These are phyloP conservation scores for Quercus phellos DNA, from an alignment of 331 rosid species.

Conservation along the genomic window DNA sequence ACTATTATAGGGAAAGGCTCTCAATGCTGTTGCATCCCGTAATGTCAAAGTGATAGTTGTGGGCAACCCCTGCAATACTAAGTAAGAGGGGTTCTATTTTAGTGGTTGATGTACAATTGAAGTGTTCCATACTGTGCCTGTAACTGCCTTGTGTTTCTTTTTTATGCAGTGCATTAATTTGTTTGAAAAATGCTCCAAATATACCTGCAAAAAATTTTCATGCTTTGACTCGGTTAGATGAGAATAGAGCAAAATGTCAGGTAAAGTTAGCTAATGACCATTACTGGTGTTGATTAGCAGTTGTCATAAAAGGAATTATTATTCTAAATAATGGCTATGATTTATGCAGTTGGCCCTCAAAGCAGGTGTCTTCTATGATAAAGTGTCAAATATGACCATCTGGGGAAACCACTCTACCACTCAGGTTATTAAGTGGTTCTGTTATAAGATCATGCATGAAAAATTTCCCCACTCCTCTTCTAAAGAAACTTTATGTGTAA, in stretches of 20 bases:
- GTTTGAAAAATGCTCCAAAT: slow-evolving; percentile 94
- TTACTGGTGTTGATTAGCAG: background rate
- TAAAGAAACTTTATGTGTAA: slow-evolving; percentile 8
- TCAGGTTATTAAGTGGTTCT: slow-evolving; percentile 50
- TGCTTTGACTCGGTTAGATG: slow-evolving; percentile 92
- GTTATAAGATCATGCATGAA: slow-evolving; percentile 5
- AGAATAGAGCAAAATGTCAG: slow-evolving; percentile 98
- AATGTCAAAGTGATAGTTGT: slow-evolving; percentile 89
- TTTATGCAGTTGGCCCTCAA: slow-evolving; percentile 79
- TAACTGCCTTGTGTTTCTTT: slow-evolving; percentile 7
- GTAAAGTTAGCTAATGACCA: slow-evolving; percentile 27
- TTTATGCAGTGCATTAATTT: slow-evolving; percentile 69
- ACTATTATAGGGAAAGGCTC: slow-evolving; percentile 65
- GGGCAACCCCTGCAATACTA: slow-evolving; percentile 96
- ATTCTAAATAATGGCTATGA: slow-evolving; percentile 16
- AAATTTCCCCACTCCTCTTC: slow-evolving; percentile 10
- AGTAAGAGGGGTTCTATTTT: slow-evolving; percentile 40
- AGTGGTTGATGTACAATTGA: slow-evolving; percentile 12
- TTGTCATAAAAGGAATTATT: background rate
- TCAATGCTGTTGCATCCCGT: slow-evolving; percentile 78
- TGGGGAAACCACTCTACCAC: slow-evolving; percentile 99
- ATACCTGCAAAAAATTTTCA: slow-evolving; percentile 91
- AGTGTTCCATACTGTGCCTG: slow-evolving; percentile 7
- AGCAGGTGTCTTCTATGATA: slow-evolving; percentile 96
- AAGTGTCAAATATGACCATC: slow-evolving; percentile 85